Conservation (phyloP, 1,284 basidiomycete species). For the Coniferiporia sulphurascens region DNA sequence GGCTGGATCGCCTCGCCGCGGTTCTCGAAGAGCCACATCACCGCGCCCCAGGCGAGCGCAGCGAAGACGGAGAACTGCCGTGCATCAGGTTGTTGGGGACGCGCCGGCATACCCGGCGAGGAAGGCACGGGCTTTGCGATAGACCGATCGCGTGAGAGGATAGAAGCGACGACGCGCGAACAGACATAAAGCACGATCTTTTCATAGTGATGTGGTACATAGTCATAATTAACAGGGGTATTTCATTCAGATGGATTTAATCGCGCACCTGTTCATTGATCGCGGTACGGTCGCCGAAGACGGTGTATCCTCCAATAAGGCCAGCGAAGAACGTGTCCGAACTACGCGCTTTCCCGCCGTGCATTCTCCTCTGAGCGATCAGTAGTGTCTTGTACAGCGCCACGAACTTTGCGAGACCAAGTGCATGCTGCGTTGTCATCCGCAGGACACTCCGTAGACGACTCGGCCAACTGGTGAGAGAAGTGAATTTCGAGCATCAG, state of each 20-base stretch:
- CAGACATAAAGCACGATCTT: conserved; percentile 97
- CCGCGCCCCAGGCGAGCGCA: conserved; percentile 89
- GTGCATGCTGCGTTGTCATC: conserved; percentile 86
- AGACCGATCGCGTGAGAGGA: conserved; percentile 67
- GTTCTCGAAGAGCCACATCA: conserved; percentile 95
- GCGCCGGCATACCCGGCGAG: conserved; percentile 38
- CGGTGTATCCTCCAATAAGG: conserved; percentile 85
- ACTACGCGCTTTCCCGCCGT: conserved; percentile 76
- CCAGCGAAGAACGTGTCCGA: conserved; percentile 93
- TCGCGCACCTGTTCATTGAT: conserved; percentile 91
- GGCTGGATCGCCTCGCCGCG: conserved; percentile 85
- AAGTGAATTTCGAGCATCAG: conserved; percentile 1
- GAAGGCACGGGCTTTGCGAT: conserved; percentile 37
- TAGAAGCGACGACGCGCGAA: conserved; percentile 82
- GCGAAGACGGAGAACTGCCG: conserved; percentile 86
- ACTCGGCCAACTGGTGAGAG: conserved; percentile 54
- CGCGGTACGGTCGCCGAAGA: conserved; percentile 93
- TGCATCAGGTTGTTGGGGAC: conserved; percentile 77
- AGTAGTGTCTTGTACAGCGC: conserved; percentile 88
- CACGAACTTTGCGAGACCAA: conserved; percentile 92
- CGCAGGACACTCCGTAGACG: conserved; percentile 69
- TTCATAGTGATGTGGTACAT: conserved; percentile 5
- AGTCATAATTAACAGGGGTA: conserved; percentile 1
- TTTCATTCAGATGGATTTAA: too few species aligned
- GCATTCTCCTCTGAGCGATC: conserved; percentile 75